These are phyloP conservation scores for Tricladium varicosporioides DNA, from an alignment of 2,329 filamentous ascomycete species.

Conservation along the genomic window DNA sequence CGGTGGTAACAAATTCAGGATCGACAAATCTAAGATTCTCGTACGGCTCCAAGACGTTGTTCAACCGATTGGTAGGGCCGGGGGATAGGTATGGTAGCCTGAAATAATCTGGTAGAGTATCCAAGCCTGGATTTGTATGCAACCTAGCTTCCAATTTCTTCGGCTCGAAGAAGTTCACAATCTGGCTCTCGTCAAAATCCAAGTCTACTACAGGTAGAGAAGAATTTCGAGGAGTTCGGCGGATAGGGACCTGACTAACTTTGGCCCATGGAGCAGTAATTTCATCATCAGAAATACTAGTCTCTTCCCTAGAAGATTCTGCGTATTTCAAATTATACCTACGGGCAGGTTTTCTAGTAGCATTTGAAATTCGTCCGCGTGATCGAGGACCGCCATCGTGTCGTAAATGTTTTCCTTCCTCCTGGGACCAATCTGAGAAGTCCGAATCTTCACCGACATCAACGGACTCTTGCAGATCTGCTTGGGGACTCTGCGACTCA, in stretches of 20 bases:
- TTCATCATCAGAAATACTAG: not conserved
- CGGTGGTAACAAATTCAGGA: not conserved
- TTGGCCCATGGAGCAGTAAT: not conserved
- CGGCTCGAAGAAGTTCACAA: conserved; percentile 22
- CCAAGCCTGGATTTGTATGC: conserved; percentile 27
- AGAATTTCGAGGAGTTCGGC: not conserved
- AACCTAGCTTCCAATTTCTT: conserved; percentile 17
- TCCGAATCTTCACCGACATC: not conserved
- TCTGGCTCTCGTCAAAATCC: conserved; percentile 7
- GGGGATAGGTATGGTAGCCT: conserved; percentile 7
- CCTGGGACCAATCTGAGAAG: not conserved
- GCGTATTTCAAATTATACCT: not conserved
- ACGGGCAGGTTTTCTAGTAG: conserved; percentile 8
- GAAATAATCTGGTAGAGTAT: conserved; percentile 23
- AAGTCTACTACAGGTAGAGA: not conserved
- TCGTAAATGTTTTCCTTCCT: not conserved
- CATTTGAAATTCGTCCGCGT: conserved; percentile 2
- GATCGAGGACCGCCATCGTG: not conserved
- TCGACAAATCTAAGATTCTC: conserved; percentile 6
- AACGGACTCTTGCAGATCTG: not conserved
- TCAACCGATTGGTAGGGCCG: not conserved
- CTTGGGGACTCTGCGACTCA: not conserved
- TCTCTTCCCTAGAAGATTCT: not conserved
- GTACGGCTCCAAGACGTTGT: not conserved
- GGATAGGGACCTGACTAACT: not conserved